A percentile compares a stretch with the other conserved stretches of the same genome.
phyloP scores from a whole-genome alignment of 1,139 yeast species.

The Candida neerlandica region DNA sequence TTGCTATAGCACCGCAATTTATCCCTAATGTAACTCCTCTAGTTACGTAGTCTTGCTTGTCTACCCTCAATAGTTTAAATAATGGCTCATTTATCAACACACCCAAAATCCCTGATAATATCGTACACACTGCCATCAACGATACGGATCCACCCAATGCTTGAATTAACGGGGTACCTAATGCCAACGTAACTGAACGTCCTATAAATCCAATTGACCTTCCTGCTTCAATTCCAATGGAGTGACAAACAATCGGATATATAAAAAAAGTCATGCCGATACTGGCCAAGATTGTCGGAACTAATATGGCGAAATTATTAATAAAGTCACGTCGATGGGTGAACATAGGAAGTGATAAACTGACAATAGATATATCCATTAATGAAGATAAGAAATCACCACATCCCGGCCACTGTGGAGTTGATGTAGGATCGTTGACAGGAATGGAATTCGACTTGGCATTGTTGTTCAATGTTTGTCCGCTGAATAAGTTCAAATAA shows the following conservation, averaged over 20 bases:
- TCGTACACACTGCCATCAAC: slow-evolving; percentile 78
- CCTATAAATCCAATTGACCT: slow-evolving; percentile 77
- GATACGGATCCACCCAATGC: slow-evolving; percentile 70
- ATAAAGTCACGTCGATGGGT: slow-evolving; percentile 67
- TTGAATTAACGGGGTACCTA: slow-evolving; percentile 71
- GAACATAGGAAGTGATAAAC: slow-evolving; percentile 77
- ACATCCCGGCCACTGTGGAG: slow-evolving; percentile 71
- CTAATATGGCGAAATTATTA: slow-evolving; percentile 57
- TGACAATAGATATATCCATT: slow-evolving; percentile 77
- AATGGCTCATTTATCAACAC: slow-evolving; percentile 64
- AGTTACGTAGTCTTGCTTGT: slow-evolving; percentile 69
- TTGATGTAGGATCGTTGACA: slow-evolving; percentile 30
- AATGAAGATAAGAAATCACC: slow-evolving; percentile 73
- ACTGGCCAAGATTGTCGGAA: slow-evolving; percentile 61
- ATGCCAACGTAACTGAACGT: slow-evolving; percentile 77
- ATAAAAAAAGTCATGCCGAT: slow-evolving; percentile 62
- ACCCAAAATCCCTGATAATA: slow-evolving; percentile 76
- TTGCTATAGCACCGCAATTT: slow-evolving; percentile 81
- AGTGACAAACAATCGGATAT: slow-evolving; percentile 69
- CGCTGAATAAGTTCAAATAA: slow-evolving; percentile 59
- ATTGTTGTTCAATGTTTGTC: slow-evolving; percentile 30
- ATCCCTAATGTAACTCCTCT: slow-evolving; percentile 77
- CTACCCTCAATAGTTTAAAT: slow-evolving; percentile 50
- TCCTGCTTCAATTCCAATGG: slow-evolving; percentile 60
- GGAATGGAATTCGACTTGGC: slow-evolving; percentile 23